Percentiles rank a stretch among this genome's conserved stretches.
phyloP scores from a whole-genome alignment of 805 yeast genomes.

The Candida parachauliodes region DNA sequence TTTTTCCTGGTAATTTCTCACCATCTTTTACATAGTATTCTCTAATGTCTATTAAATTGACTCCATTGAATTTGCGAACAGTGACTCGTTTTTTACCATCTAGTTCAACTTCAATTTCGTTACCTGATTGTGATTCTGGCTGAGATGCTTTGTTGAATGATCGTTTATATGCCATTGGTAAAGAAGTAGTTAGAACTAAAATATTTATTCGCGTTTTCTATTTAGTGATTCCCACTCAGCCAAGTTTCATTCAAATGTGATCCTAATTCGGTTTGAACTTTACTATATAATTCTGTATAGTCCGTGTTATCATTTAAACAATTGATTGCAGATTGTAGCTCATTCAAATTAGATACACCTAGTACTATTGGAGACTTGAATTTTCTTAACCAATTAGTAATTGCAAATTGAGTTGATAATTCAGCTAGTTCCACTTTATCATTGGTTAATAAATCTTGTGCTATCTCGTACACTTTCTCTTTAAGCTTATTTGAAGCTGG shows the following conservation, averaged over 20 bases:
- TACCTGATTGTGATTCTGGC: not conserved
- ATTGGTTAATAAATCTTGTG: conserved; percentile 30
- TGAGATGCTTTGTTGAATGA: conserved; percentile 3
- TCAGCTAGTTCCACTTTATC: conserved; percentile 75
- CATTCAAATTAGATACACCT: conserved; percentile 67
- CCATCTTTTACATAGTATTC: conserved; percentile 65
- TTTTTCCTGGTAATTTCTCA: conserved; percentile 75
- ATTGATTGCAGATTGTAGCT: conserved; percentile 58
- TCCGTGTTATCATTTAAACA: conserved; percentile 50
- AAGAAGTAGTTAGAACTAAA: not conserved
- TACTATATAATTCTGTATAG: conserved; percentile 30
- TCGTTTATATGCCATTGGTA: conserved; percentile 16
- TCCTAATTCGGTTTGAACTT: conserved; percentile 47
- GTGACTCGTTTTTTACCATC: conserved; percentile 58
- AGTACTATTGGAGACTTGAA: conserved; percentile 57
- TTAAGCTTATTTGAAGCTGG: conserved; percentile 67
- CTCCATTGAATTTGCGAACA: conserved; percentile 67
- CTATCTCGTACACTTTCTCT: conserved; percentile 46
- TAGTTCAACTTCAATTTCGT: conserved; percentile 23
- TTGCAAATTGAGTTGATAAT: conserved; percentile 73
- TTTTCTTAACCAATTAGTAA: conserved; percentile 51
- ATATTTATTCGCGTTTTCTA: not conserved
- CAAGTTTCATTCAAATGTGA: conserved; percentile 62
- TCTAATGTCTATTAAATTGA: conserved; percentile 73
- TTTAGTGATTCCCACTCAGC: conserved; percentile 37